A percentile compares a stretch with the other conserved stretches of the same genome.
Conservation (phyloP, 2,329 filamentous ascomycete genomes). For the Curvularia sp. region DNA sequence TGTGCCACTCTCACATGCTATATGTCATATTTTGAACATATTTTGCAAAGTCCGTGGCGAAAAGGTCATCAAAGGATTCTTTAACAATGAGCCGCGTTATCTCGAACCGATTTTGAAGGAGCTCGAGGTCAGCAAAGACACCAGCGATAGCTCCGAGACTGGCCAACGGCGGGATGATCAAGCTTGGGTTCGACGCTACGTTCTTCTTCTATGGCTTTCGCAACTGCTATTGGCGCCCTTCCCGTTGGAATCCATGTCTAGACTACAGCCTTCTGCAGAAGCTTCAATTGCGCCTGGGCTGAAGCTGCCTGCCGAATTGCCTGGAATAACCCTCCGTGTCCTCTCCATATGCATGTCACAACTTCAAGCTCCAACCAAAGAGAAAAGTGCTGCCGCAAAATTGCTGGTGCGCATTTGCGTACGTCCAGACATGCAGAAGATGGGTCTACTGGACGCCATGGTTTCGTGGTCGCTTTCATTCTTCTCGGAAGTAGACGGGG, state of each 20-base stretch:
- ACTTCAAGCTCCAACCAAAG: constrained; percentile 79
- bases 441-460: constrained; percentile 73
- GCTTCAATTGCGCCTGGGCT: constrained; percentile 54
- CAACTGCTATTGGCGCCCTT: constrained; percentile 75
- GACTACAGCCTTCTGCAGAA: constrained; percentile 42
- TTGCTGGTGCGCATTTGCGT: constrained; percentile 83
- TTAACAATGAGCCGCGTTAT: constrained; percentile 87
- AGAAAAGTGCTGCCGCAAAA: constrained; percentile 84
- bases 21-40: constrained; percentile 82
- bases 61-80: constrained; percentile 88
- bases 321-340: constrained; percentile 73
- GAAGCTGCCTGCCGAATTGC: constrained; percentile 66
- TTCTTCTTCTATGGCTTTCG: constrained; percentile 80
- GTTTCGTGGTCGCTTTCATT: constrained; percentile 73
- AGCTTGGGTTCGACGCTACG: constrained; percentile 85
- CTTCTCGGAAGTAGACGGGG: constrained; percentile 58
- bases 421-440: constrained; percentile 83
- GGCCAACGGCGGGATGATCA: constrained; percentile 28
- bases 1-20: constrained; percentile 59
- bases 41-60: constrained; percentile 94
- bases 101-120: constrained; percentile 80
- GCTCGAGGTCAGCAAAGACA: constrained; percentile 67
- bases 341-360: constrained; percentile 75
- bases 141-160: constrained; percentile 21
- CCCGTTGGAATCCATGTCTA: constrained; percentile 84